Evolutionary conservation across 2,329 filamentous ascomycete species (phyloP).

Genomic region (Fusarium vanettenii): DNA sequence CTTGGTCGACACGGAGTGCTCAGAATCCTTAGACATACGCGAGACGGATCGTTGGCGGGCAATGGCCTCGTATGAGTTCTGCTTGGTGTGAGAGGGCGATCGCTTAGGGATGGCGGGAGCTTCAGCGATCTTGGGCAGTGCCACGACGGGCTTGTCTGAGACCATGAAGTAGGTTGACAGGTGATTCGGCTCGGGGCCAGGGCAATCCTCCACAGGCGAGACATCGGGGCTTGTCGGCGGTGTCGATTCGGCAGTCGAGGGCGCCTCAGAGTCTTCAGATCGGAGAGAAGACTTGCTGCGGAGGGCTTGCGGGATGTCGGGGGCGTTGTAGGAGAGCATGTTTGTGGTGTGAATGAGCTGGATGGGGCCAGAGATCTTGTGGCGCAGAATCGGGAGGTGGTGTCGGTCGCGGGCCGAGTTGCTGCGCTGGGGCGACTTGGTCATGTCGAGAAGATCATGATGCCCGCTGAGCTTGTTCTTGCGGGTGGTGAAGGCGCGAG

Average conservation of each 20-base stretch:
- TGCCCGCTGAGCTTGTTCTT: constrained; percentile 63
- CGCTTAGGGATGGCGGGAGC: constrained; percentile 76
- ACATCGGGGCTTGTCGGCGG: constrained; percentile 77
- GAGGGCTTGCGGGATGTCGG: constrained; percentile 73
- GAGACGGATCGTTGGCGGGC: constrained; percentile 74
- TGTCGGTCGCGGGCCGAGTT: constrained; percentile 60
- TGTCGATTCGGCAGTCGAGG: constrained; percentile 65
- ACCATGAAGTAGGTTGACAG: constrained; percentile 74
- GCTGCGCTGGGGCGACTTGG: constrained; percentile 59
- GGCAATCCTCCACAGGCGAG: constrained; percentile 63
- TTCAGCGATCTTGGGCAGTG: constrained; percentile 49
- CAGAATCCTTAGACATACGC: constrained; percentile 66
- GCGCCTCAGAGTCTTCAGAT: constrained; percentile 79
- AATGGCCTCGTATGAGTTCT: constrained; percentile 79
- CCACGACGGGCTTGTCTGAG: constrained; percentile 57
- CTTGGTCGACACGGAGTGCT: constrained; percentile 66
- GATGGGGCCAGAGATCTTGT: constrained; percentile 88
- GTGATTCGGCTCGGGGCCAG: constrained; percentile 73
- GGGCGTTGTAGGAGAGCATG: constrained; percentile 94
- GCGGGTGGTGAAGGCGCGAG: constrained; percentile 78
- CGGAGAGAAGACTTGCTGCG: constrained; percentile 63
- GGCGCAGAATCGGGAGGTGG: constrained; percentile 57
- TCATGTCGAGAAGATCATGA: constrained; percentile 57
- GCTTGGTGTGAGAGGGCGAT: constrained; percentile 89
- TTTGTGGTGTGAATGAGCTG: constrained; percentile 95